Conservation (phyloP, 192 early-diverging fungal species). For the Haplosporangium gracile region DNA sequence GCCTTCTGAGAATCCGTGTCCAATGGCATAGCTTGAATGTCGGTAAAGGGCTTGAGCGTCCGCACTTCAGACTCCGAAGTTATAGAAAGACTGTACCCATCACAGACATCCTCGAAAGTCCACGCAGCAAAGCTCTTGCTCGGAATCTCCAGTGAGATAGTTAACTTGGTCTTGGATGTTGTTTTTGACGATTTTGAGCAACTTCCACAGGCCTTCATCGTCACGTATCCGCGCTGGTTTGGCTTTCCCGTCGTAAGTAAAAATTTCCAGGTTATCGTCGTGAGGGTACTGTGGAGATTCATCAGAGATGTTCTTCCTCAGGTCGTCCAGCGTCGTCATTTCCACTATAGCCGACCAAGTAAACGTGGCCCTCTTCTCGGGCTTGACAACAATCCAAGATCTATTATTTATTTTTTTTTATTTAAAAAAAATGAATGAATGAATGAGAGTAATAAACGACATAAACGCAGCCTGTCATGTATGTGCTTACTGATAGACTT, state of each 20-base stretch:
- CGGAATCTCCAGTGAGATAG: conserved; percentile 16
- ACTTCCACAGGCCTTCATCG: background rate
- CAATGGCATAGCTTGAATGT: conserved; percentile 22
- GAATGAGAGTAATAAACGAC: too few species aligned
- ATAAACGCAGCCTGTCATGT: too few species aligned
- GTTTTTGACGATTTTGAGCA: conserved; percentile 5
- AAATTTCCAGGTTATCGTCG: background rate
- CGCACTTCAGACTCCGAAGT: background rate
- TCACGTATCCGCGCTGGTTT: background rate
- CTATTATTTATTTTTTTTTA: too few species aligned
- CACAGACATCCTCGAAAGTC: conserved; percentile 23
- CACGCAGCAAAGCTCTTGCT: conserved; percentile 17
- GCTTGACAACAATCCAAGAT: background rate
- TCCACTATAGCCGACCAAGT: conserved; percentile 1
- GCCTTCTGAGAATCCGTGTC: background rate
- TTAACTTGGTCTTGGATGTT: background rate
- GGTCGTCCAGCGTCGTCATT: background rate
- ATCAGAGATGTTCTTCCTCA: background rate
- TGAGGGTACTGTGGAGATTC: conserved; percentile 12
- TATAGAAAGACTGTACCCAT: conserved; percentile 10
- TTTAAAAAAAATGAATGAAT: too few species aligned
- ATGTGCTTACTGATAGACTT: too few species aligned
- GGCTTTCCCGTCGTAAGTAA: background rate
- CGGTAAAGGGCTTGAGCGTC: conserved; percentile 2
- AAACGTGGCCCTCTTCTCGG: conserved; percentile 8